phyloP scores from a whole-genome alignment of 2,329 filamentous ascomycete genomes.

The Microdochium nivale region DNA sequence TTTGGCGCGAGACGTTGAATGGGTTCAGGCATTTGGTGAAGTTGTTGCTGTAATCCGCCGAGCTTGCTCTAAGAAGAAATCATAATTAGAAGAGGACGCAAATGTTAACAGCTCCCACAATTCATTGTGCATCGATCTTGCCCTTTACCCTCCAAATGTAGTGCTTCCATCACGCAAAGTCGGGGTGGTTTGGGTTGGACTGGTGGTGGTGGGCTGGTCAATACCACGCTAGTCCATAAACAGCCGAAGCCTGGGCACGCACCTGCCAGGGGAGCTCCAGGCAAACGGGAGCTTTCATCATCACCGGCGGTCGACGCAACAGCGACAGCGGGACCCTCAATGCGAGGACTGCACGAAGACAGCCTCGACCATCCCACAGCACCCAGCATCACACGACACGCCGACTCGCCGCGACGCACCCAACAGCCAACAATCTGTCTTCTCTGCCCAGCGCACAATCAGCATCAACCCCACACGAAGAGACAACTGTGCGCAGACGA shows the following conservation, averaged over 20 bases:
- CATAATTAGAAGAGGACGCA: too few relatives aligned
- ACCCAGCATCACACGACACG: background rate
- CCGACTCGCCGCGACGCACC: background rate
- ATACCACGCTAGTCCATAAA: background rate
- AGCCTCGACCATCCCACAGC: background rate
- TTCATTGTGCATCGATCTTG: too few relatives aligned
- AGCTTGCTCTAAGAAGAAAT: too few relatives aligned
- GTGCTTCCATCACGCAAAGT: too few relatives aligned
- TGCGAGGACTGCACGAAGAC: background rate
- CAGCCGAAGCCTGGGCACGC: background rate
- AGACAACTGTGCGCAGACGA: background rate
- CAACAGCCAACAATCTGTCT: background rate
- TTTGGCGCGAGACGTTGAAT: too few relatives aligned
- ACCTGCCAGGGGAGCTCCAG: slow-evolving; percentile 4
- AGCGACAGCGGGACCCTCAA: background rate
- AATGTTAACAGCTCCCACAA: too few relatives aligned
- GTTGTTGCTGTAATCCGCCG: too few relatives aligned
- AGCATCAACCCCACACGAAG: background rate
- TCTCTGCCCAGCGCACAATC: background rate
- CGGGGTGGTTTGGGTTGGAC: too few relatives aligned
- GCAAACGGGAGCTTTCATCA: slow-evolving; percentile 13
- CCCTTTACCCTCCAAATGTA: too few relatives aligned
- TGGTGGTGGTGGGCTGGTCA: too few relatives aligned
- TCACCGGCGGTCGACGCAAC: slow-evolving; percentile 4
- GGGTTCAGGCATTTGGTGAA: too few relatives aligned